Conservation (phyloP, 768 basidiomycete species). For the Lactarius deliciosus region DNA sequence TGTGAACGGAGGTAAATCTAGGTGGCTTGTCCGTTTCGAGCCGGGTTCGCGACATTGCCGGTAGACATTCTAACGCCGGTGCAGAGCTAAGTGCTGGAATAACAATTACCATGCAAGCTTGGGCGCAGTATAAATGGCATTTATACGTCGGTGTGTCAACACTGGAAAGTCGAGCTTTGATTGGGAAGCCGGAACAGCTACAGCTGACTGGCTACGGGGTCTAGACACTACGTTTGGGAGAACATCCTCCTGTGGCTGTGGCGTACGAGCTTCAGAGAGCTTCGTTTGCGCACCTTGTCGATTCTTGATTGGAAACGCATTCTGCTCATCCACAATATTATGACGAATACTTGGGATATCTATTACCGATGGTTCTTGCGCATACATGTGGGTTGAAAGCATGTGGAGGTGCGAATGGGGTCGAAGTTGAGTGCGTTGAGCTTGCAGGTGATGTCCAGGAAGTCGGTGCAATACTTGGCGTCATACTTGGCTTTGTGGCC, state of each 20-base stretch:
- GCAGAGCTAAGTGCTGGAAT: not conserved
- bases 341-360: not conserved
- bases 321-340: not conserved
- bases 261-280: not conserved
- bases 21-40: not conserved
- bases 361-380: not conserved
- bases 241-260: not conserved
- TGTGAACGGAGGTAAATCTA: not conserved
- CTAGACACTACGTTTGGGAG: not conserved
- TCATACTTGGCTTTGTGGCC: too few relatives aligned
- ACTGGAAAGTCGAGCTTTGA: not conserved
- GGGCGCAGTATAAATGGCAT: not conserved
- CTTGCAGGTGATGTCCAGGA: too few relatives aligned
- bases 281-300: constrained; percentile 1
- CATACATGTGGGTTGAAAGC: not conserved
- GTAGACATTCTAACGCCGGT: not conserved
- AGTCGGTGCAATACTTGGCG: too few relatives aligned
- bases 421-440: not conserved
- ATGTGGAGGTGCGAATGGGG: not conserved
- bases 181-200: not conserved
- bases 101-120: not conserved
- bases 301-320: not conserved
- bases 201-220: not conserved
- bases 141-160: not conserved
- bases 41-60: not conserved